Evolutionary conservation across 208 protist species (phyloP).

Genomic region (Trichomonas tenax): DNA sequence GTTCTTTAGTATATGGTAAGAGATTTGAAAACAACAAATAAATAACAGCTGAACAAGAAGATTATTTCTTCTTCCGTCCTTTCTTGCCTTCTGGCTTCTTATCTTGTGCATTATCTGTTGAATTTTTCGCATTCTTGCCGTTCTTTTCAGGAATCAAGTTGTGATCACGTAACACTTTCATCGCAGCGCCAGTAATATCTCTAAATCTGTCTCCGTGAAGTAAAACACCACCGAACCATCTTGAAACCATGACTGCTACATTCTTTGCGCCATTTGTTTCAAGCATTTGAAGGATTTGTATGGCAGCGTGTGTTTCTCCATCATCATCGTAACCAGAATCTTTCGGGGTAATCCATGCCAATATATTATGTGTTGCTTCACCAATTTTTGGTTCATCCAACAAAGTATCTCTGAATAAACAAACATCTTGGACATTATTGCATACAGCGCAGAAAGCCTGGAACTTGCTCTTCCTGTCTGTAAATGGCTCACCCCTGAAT

Average conservation of each 20-base stretch:
- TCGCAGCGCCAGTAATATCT: not conserved
- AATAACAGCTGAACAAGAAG: not conserved
- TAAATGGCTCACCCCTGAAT: not conserved
- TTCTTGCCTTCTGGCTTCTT: not conserved
- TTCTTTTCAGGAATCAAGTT: not conserved
- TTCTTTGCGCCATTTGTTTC: not conserved
- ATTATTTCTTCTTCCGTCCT: not conserved
- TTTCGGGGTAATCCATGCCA: not conserved
- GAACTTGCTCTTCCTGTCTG: not conserved
- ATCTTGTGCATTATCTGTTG: not conserved
- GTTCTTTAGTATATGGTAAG: too few relatives aligned
- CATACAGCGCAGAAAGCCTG: not conserved
- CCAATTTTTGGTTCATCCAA: not conserved
- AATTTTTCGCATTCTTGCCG: not conserved
- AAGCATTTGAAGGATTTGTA: not conserved
- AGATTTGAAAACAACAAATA: too few relatives aligned
- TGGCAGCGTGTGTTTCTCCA: not conserved
- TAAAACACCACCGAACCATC: not conserved
- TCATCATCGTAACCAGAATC: slow-evolving; percentile 1
- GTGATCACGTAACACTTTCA: not conserved
- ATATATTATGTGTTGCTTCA: not conserved
- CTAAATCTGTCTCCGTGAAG: slow-evolving; percentile 1
- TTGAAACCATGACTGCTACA: not conserved
- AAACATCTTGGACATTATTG: slow-evolving; percentile 17
- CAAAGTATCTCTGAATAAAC: slow-evolving; percentile 2